These are phyloP conservation scores for Chaetomidium leptoderma DNA, from an alignment of 495 filamentous ascomycete species.

Conservation along the genomic window DNA sequence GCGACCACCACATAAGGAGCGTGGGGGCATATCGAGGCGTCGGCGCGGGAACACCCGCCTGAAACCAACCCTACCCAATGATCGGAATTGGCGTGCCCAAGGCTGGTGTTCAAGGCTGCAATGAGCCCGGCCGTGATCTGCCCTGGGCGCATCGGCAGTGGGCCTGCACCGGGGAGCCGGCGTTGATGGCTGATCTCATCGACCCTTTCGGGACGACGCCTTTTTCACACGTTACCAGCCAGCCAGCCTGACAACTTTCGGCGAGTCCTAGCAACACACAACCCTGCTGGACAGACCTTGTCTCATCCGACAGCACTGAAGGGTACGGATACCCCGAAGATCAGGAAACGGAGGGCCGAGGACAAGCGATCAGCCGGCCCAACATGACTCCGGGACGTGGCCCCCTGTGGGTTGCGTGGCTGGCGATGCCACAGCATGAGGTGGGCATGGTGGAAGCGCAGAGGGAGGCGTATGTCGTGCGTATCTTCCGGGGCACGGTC, in stretches of 20 bases:
- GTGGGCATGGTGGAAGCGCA: not conserved
- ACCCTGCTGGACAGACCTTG: not conserved
- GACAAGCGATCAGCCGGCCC: not conserved
- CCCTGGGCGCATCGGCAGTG: not conserved
- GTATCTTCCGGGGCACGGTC: not conserved
- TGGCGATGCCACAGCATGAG: not conserved
- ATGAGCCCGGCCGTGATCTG: slow-evolving; percentile 8
- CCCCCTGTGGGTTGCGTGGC: not conserved
- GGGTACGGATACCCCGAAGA: not conserved
- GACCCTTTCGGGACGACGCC: not conserved
- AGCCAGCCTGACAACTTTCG: not conserved
- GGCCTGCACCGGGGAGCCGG: slow-evolving; percentile 4
- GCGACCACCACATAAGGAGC: slow-evolving; percentile 28
- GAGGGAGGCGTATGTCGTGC: slow-evolving; percentile 7
- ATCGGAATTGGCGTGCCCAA: not conserved
- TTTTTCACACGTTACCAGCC: not conserved
- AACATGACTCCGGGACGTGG: not conserved
- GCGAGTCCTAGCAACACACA: not conserved
- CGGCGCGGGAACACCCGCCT: slow-evolving; percentile 2
- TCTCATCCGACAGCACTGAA: not conserved
- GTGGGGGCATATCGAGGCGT: slow-evolving; percentile 3
- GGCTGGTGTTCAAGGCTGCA: slow-evolving; percentile 10
- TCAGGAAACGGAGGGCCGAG: not conserved
- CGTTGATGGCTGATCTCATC: not conserved
- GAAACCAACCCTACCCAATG: slow-evolving; percentile 7